Conservation (phyloP, 106 monocot genomes). For the Acanthochlamys bracteata region DNA sequence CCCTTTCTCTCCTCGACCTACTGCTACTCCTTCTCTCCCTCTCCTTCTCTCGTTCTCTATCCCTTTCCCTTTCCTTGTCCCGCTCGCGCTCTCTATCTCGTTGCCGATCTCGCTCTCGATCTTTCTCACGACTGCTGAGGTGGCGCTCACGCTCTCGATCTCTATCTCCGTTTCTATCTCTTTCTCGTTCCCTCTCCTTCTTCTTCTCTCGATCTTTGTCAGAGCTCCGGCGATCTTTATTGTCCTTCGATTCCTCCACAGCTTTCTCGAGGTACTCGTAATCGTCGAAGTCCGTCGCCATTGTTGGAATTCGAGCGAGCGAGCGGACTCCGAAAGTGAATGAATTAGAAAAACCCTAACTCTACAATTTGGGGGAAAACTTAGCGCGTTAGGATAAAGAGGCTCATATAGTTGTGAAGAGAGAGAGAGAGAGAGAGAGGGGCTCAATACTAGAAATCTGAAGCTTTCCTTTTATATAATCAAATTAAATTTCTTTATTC, state of each 20-base stretch:
- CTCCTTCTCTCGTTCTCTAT: conserved; percentile 6
- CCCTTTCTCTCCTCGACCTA: conserved; percentile 13
- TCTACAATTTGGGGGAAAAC: no score
- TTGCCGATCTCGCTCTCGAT: background rate
- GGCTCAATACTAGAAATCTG: no score
- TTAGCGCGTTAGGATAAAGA: no score
- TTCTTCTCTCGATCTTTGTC: conserved; percentile 7
- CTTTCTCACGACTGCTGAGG: background rate
- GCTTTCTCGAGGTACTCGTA: conserved; percentile 17
- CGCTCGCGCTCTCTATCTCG: conserved; percentile 3
- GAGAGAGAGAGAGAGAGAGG: no score
- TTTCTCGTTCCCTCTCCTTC: conserved; percentile 1
- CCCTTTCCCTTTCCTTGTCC: conserved; percentile 7
- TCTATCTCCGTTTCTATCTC: background rate
- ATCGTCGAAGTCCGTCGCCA: conserved; percentile 13
- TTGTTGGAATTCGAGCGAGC: background rate
- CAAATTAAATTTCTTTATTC: no score
- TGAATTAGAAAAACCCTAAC: no score
- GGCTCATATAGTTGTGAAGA: no score
- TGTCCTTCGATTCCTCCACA: conserved; percentile 5
- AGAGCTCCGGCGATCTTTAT: conserved; percentile 4
- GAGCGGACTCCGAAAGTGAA: no score
- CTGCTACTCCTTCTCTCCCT: conserved; percentile 9
- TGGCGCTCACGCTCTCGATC: conserved; percentile 3
- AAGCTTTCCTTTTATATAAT: no score